A percentile compares a stretch with the other conserved stretches of the same genome.
Conservation (phyloP, 164 flowering plant species). For the Umbilicus rupestris region DNA sequence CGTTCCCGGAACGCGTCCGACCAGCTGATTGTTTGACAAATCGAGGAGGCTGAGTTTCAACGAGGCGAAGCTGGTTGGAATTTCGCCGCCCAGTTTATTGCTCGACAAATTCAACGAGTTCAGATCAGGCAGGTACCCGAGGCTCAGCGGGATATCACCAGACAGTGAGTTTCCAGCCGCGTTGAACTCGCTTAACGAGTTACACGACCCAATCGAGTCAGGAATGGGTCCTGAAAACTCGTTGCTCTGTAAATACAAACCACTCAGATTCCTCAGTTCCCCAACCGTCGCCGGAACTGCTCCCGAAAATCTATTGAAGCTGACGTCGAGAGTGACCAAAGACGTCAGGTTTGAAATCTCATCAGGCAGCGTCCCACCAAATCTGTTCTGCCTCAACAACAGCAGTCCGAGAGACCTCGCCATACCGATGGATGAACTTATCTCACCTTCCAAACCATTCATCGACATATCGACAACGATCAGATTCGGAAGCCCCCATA, state of each 20-base stretch:
- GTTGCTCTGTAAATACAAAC: constrained; percentile 1
- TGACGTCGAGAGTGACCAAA: neutral
- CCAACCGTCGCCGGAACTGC: constrained; percentile 2
- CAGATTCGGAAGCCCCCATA: constrained; percentile 68
- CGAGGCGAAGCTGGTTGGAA: neutral
- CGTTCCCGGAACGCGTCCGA: constrained; percentile 4
- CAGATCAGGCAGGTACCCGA: neutral
- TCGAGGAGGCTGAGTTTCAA: constrained; percentile 4
- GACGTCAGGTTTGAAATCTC: neutral
- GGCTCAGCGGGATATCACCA: neutral
- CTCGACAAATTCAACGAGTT: constrained; percentile 10
- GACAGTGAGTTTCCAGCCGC: constrained; percentile 1
- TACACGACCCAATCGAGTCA: neutral
- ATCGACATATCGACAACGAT: constrained; percentile 39
- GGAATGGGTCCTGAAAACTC: constrained; percentile 9
- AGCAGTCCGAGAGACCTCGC: constrained; percentile 36
- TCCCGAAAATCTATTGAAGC: neutral
- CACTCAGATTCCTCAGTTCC: constrained; percentile 6
- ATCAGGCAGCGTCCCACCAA: constrained; percentile 33
- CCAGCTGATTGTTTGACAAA: neutral
- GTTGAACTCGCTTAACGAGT: constrained; percentile 6
- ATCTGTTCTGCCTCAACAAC: constrained; percentile 24
- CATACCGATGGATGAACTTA: constrained; percentile 40
- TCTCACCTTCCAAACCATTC: constrained; percentile 55
- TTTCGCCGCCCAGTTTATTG: constrained; percentile 3